phyloP scores from a whole-genome alignment of 306 rosid species.

The Vicia sativa region DNA sequence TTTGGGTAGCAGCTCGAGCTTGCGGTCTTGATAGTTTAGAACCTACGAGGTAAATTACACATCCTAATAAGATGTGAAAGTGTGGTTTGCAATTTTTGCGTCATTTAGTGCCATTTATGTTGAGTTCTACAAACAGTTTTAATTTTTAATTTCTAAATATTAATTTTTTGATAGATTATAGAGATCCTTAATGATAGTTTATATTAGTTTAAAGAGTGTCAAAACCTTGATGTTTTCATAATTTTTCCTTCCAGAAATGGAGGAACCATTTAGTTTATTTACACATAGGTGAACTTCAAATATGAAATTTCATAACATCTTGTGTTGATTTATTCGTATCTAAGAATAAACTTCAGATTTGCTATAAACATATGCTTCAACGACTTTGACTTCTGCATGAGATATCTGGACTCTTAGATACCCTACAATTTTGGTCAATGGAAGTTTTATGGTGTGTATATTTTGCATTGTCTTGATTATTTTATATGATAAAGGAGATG shows the following conservation, averaged over 20 bases:
- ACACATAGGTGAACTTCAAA: constrained; percentile 70
- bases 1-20: constrained; percentile 99
- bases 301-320: not conserved
- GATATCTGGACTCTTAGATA: constrained; percentile 99
- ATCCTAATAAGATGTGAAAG: constrained; percentile 1
- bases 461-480: not conserved
- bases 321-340: not conserved
- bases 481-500: too few species aligned
- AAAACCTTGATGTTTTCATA: constrained; percentile 92
- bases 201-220: constrained; percentile 98
- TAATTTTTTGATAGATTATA: constrained; percentile 59
- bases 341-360: constrained; percentile 16
- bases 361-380: constrained; percentile 84
- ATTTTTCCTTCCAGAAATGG: constrained; percentile 93
- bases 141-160: not conserved
- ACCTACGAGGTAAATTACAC: constrained; percentile 71
- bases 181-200: constrained; percentile 99
- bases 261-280: constrained; percentile 87
- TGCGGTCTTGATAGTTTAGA: constrained; percentile 98
- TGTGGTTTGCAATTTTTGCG: constrained; percentile 6
- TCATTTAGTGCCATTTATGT: constrained; percentile 15
- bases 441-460: constrained; percentile 85
- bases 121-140: constrained; percentile 4
- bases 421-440: constrained; percentile 79
- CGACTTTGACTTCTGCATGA: constrained; percentile 93